Conservation (phyloP, 306 rosid genomes). For the Pyrus bretschneideri region DNA sequence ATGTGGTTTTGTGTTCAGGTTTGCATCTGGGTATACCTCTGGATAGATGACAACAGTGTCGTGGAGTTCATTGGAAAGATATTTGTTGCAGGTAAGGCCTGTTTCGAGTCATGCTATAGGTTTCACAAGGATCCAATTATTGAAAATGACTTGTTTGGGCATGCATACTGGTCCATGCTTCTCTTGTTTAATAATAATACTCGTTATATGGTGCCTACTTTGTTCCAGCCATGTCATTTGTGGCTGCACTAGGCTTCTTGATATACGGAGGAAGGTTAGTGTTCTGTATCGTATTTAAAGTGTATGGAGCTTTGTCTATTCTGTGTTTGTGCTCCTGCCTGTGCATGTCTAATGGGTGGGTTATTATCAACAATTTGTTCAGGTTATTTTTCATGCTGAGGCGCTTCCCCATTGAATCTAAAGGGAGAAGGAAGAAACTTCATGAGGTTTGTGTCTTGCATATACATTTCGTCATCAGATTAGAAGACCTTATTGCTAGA, state of each 20-base stretch:
- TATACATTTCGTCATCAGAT: conserved; percentile 19
- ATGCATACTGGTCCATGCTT: not conserved
- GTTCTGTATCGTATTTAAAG: conserved; percentile 17
- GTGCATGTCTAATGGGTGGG: not conserved
- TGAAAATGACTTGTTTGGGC: conserved; percentile 16
- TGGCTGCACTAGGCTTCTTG: conserved; percentile 93
- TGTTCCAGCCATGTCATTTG: conserved; percentile 65
- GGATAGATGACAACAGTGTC: conserved; percentile 51
- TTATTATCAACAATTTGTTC: conserved; percentile 8
- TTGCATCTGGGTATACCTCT: conserved; percentile 84
- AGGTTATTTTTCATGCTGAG: conserved; percentile 97
- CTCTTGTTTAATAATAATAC: conserved; percentile 3
- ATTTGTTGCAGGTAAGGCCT: conserved; percentile 79
- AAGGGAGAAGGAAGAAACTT: conserved; percentile 97
- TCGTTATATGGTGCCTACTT: not conserved
- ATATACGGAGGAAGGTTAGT: conserved; percentile 93
- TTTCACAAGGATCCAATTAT: conserved; percentile 8
- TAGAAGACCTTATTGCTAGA: not conserved
- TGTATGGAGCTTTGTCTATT: conserved; percentile 6
- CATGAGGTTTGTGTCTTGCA: conserved; percentile 63
- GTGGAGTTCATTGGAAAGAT: conserved; percentile 66
- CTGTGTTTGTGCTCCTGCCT: conserved; percentile 1
- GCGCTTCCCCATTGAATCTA: conserved; percentile 95
- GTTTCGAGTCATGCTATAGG: not conserved
- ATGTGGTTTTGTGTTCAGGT: conserved; percentile 41